Evolutionary conservation across 2,329 filamentous ascomycete species (phyloP), one percentile per base, ranked within the genome.

Genomic region (Diaporthe citri): DNA sequence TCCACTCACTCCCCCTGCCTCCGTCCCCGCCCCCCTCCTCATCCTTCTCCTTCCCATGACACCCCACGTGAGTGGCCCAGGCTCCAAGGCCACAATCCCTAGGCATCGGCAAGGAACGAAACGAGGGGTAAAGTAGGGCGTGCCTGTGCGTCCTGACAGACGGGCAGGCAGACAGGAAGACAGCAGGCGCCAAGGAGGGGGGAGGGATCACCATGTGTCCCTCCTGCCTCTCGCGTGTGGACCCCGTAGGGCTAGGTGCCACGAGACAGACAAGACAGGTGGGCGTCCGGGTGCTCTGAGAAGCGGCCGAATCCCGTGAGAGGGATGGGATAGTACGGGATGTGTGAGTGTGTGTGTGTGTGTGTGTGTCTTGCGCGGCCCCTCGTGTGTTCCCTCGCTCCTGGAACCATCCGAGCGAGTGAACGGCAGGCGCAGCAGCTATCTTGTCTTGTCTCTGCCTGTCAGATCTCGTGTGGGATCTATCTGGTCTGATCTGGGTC

Each of bases 211-310:
- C 46, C 62, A 52, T 36, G 31, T 67, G 62, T 25, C 22, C 62
- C 59, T 31, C n/a, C 39, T 43, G 31, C 15, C 56, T 39, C 9
- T 41, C 48, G 31, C 39, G 31, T 25, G 31, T 62, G 59, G 59
- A 28, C 28, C 64, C 34, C 48, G 46, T 69, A 69, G 64, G 64
- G 64, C 64, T 69, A 69, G 4, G 46, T 39, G 34, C 46, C 46
- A 41, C 64, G 34, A 22, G 64, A 55, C 64, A 41, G 28, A 34
- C 51, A 28, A 39, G 64, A 41, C 31, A 51, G 46, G 5, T 52
- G 46, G 64, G 64, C 64, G 64, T n/a, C 64, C 48, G 64, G 64
- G 64, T 69, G 64, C 15, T 15, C 34, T 69, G 64, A 22, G 46
- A 13, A 15, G 34, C 48, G 64, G 64, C 48, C 34, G 64, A 55